Percentiles rank a stretch among this genome's conserved stretches.
Conservation (phyloP, 1,284 basidiomycete genomes). For the Golubevia sp. region DNA sequence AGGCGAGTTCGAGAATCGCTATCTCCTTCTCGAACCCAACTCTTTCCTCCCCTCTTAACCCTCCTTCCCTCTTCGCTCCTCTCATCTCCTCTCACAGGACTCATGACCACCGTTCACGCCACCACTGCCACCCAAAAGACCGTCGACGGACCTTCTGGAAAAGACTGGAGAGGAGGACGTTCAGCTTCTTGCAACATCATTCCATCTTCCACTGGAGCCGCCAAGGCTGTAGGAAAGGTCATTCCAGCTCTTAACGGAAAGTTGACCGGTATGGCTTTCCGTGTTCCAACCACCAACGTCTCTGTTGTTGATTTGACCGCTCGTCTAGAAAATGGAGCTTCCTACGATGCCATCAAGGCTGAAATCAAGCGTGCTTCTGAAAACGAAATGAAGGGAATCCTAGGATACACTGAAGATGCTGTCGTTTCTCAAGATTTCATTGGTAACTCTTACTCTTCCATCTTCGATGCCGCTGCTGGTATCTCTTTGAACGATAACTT, state of each 20-base stretch:
- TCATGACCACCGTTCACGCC: slow-evolving; percentile 97
- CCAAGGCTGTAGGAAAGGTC: slow-evolving; percentile 99
- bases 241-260: slow-evolving; percentile 97
- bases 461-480: slow-evolving; percentile 82
- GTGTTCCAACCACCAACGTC: slow-evolving; percentile 94
- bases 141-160: slow-evolving; percentile 83
- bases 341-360: slow-evolving; percentile 90
- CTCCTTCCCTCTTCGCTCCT: background rate
- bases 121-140: slow-evolving; percentile 93
- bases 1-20: slow-evolving; percentile 8
- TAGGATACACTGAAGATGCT: slow-evolving; percentile 92
- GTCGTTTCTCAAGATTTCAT: slow-evolving; percentile 74
- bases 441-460: slow-evolving; percentile 64
- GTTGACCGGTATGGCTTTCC: slow-evolving; percentile 92
- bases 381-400: slow-evolving; percentile 74
- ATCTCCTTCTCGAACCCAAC: no score
- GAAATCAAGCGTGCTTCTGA: slow-evolving; percentile 82
- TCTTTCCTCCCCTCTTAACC: no score
- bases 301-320: slow-evolving; percentile 98
- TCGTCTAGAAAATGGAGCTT: slow-evolving; percentile 79
- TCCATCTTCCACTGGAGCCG: slow-evolving; percentile 97
- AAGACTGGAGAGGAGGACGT: slow-evolving; percentile 83
- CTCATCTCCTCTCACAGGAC: slow-evolving; percentile 60
- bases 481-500: slow-evolving; percentile 92
- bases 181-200: slow-evolving; percentile 98